Conservation (phyloP, 2,329 filamentous ascomycete species). For the Fusarium sp. region DNA sequence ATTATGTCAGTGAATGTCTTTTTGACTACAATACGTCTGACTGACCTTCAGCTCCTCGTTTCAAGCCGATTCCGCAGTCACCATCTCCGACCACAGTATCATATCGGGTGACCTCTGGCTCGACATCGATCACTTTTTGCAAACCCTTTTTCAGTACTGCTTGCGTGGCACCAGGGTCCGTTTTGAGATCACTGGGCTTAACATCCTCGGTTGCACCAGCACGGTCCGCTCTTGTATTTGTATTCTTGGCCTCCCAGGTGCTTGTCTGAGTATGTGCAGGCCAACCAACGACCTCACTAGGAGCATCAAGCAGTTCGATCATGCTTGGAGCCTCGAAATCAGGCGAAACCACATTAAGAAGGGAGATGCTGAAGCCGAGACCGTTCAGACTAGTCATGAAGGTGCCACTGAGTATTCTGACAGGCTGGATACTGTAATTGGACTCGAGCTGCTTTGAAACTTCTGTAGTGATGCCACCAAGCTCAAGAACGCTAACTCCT, state of each 20-base stretch:
- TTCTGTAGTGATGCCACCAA: conserved; percentile 78
- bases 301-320: conserved; percentile 77
- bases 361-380: conserved; percentile 78
- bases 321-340: conserved; percentile 71
- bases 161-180: conserved; percentile 65
- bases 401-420: conserved; percentile 75
- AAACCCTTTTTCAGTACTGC: conserved; percentile 68
- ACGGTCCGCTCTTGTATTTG: conserved; percentile 58
- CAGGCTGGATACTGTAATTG: conserved; percentile 70
- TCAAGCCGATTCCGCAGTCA: conserved; percentile 88
- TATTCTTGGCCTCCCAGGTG: conserved; percentile 72
- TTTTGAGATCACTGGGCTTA: conserved; percentile 62
- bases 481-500: conserved; percentile 77
- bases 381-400: conserved; percentile 86
- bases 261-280: conserved; percentile 70
- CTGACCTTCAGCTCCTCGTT: conserved; percentile 83
- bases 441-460: conserved; percentile 72
- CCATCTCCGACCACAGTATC: conserved; percentile 91
- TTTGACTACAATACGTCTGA: not conserved
- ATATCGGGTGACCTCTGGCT: conserved; percentile 78
- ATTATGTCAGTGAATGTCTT: conserved; percentile 34
- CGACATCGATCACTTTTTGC: conserved; percentile 71
- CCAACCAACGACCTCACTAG: conserved; percentile 79
- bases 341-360: conserved; percentile 73
- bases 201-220: conserved; percentile 49